A percentile compares a stretch with the other conserved stretches of the same genome.
phyloP scores from a whole-genome alignment of 2,329 filamentous ascomycete species.

The Cladobotryum mycophilum region DNA sequence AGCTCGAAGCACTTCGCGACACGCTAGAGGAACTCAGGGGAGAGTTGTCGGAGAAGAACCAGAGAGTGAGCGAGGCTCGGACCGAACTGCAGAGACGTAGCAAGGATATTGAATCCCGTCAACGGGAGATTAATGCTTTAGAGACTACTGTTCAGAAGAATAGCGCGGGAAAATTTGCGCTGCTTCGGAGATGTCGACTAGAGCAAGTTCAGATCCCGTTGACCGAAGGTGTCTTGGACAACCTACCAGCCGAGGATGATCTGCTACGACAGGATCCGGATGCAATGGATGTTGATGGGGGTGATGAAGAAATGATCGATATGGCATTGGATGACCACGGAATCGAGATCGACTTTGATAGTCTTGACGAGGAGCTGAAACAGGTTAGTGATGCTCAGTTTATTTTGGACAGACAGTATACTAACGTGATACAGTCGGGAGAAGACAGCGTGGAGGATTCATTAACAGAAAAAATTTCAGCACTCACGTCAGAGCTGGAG shows the following conservation, averaged over 20 bases:
- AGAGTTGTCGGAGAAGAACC: constrained; percentile 61
- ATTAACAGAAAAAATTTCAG: constrained; percentile 70
- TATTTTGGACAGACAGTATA: neutral
- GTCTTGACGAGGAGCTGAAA: constrained; percentile 75
- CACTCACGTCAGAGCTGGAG: constrained; percentile 72
- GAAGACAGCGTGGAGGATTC: constrained; percentile 66
- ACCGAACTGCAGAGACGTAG: constrained; percentile 75
- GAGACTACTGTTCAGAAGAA: constrained; percentile 84
- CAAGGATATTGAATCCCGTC: constrained; percentile 68
- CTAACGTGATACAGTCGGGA: constrained; percentile 45
- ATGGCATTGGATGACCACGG: constrained; percentile 80
- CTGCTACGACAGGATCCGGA: constrained; percentile 72
- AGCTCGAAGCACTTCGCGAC: constrained; percentile 70
- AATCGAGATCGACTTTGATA: constrained; percentile 80
- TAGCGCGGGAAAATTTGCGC: constrained; percentile 73
- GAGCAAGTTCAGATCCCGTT: constrained; percentile 89
- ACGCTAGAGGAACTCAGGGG: constrained; percentile 62
- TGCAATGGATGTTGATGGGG: constrained; percentile 83
- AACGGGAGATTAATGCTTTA: constrained; percentile 70
- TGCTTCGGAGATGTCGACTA: constrained; percentile 84
- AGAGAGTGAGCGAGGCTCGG: constrained; percentile 72
- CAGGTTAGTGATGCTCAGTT: constrained; percentile 46
- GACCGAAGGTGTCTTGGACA: constrained; percentile 68
- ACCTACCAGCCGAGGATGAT: constrained; percentile 80
- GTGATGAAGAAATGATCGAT: constrained; percentile 53